Conservation (phyloP, 805 yeast genomes). For the Jamesozyma gamospora region DNA sequence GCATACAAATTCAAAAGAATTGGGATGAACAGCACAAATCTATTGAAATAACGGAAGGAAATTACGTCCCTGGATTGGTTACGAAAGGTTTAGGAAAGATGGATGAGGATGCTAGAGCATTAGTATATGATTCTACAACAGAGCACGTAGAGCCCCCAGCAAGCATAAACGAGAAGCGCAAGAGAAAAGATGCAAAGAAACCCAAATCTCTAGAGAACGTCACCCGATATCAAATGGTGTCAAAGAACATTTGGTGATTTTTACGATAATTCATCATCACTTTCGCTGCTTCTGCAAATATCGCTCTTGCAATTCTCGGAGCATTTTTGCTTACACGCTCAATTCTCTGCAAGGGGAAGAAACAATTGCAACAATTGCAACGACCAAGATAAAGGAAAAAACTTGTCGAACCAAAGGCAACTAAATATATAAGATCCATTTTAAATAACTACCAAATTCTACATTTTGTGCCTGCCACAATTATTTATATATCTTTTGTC, state of each 20-base stretch:
- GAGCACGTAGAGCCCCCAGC: conserved; percentile 18
- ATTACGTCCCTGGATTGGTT: conserved; percentile 29
- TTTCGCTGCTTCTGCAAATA: neutral
- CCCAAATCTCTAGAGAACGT: conserved; percentile 40
- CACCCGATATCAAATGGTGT: conserved; percentile 59
- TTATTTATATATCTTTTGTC: no score
- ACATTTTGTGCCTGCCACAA: no score
- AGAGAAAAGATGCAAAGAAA: conserved; percentile 18
- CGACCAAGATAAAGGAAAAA: no score
- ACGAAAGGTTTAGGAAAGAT: conserved; percentile 30
- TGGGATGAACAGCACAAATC: conserved; percentile 4
- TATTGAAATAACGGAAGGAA: conserved; percentile 11
- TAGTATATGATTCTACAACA: conserved; percentile 15
- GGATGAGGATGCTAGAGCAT: conserved; percentile 21
- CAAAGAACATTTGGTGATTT: conserved; percentile 60
- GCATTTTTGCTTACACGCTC: no score
- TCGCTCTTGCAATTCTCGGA: neutral
- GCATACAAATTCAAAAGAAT: conserved; percentile 30
- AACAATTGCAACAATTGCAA: no score
- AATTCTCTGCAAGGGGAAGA: no score
- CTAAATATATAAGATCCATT: no score
- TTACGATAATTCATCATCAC: neutral
- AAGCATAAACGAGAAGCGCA: conserved; percentile 20
- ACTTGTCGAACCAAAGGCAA: no score
- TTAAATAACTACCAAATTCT: no score